Evolutionary conservation across 257 asterid species (phyloP).

Genomic region (Salvia splendens): DNA sequence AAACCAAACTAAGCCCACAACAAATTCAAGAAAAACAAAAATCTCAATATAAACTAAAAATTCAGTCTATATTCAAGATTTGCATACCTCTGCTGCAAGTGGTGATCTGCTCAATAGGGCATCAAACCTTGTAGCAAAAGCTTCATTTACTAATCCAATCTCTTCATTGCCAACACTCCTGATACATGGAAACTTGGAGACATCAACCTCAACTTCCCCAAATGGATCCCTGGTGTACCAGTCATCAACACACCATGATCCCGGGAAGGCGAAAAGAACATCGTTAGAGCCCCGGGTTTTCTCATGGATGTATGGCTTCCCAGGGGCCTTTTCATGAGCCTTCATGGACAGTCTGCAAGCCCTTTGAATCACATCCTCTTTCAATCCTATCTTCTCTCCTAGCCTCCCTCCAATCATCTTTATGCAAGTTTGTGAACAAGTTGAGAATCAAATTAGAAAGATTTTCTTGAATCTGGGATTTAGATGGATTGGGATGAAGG

Average conservation of each 20-base stretch:
- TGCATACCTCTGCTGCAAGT: slow-evolving; percentile 58
- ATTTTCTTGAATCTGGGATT: background rate
- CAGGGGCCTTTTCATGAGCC: slow-evolving; percentile 61
- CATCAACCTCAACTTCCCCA: slow-evolving; percentile 58
- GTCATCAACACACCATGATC: slow-evolving; percentile 61
- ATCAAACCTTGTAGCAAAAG: slow-evolving; percentile 57
- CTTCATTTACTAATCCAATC: slow-evolving; percentile 61
- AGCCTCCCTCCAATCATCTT: slow-evolving; percentile 51
- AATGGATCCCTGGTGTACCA: slow-evolving; percentile 59
- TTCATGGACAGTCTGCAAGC: slow-evolving; percentile 63
- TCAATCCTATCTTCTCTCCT: slow-evolving; percentile 53
- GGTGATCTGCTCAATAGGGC: slow-evolving; percentile 48
- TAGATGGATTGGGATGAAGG: background rate
- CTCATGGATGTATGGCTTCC: slow-evolving; percentile 54
- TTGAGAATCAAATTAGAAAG: slow-evolving; percentile 22
- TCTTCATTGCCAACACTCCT: slow-evolving; percentile 64
- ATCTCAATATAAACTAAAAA: background rate
- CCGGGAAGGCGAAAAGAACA: slow-evolving; percentile 65
- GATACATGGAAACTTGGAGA: slow-evolving; percentile 54
- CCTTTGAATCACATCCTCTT: slow-evolving; percentile 60
- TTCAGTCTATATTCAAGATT: background rate
- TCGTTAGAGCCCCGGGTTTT: slow-evolving; percentile 48
- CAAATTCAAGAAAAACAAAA: background rate
- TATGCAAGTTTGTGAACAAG: background rate
- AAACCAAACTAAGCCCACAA: slow-evolving; percentile 4